A percentile compares a stretch with the other conserved stretches of the same genome.
These are phyloP conservation scores for Leishmania turanica DNA, from an alignment of 208 protist species.

Conservation along the genomic window DNA sequence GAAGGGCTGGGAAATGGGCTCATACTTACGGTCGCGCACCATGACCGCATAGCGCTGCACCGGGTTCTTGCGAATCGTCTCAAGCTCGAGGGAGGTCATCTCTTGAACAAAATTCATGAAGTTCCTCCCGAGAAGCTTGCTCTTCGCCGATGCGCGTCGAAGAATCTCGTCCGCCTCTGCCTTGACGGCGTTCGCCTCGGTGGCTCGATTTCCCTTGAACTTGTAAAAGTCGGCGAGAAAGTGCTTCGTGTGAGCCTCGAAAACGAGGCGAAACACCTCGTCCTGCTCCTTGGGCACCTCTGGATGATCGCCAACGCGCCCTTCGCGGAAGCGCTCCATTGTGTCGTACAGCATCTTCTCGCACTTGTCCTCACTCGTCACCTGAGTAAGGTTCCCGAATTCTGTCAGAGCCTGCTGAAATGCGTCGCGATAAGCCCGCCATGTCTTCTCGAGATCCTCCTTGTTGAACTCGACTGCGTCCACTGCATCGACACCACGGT, in stretches of 20 bases:
- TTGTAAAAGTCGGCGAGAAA: slow-evolving; percentile 90
- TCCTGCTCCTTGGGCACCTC: slow-evolving; percentile 71
- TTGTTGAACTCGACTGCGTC: slow-evolving; percentile 82
- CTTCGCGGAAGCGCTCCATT: slow-evolving; percentile 74
- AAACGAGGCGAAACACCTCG: slow-evolving; percentile 76
- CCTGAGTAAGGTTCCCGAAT: slow-evolving; percentile 83
- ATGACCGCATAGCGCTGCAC: slow-evolving; percentile 83
- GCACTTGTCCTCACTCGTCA: slow-evolving; percentile 78
- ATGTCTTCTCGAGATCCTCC: slow-evolving; percentile 78
- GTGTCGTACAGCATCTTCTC: slow-evolving; percentile 83
- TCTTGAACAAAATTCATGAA: slow-evolving; percentile 93
- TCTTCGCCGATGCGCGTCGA: slow-evolving; percentile 76
- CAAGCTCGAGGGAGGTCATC: slow-evolving; percentile 87
- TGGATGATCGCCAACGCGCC: slow-evolving; percentile 80
- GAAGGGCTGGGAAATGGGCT: slow-evolving; percentile 75
- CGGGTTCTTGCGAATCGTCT: slow-evolving; percentile 88
- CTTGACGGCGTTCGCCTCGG: slow-evolving; percentile 75
- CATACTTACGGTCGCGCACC: slow-evolving; percentile 79
- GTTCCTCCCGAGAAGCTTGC: slow-evolving; percentile 79
- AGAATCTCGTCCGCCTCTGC: slow-evolving; percentile 84
- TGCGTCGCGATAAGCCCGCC: slow-evolving; percentile 70
- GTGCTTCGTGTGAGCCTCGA: slow-evolving; percentile 89
- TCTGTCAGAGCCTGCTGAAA: slow-evolving; percentile 87
- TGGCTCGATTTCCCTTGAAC: slow-evolving; percentile 73
- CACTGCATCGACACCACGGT: slow-evolving; percentile 66